These are phyloP conservation scores for Botryotinia calthae DNA, from an alignment of 2,329 filamentous ascomycete species.

Conservation along the genomic window DNA sequence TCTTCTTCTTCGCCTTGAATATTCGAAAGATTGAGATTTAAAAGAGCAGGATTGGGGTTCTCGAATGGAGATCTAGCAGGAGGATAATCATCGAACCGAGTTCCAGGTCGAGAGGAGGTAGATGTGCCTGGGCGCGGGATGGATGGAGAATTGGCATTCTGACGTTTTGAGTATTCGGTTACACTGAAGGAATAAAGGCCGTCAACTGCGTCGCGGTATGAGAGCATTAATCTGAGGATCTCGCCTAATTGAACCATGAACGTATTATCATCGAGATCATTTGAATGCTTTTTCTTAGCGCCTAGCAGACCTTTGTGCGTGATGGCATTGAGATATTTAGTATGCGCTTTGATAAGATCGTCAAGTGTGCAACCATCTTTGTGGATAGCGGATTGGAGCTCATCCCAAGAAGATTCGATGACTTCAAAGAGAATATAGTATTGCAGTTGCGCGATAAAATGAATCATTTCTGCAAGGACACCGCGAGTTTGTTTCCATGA, in stretches of 20 bases:
- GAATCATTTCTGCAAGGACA: conserved; percentile 93
- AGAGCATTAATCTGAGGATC: conserved; percentile 88
- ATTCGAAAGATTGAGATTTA: conserved; percentile 43
- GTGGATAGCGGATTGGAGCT: conserved; percentile 76
- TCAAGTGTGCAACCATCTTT: conserved; percentile 89
- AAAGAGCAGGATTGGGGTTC: conserved; percentile 27
- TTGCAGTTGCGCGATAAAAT: conserved; percentile 94
- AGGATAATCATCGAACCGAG: conserved; percentile 32
- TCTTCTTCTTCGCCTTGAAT: conserved; percentile 44
- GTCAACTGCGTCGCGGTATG: conserved; percentile 90
- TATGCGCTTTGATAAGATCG: conserved; percentile 90
- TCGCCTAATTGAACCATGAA: conserved; percentile 92
- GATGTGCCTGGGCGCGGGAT: conserved; percentile 28
- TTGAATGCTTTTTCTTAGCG: conserved; percentile 53
- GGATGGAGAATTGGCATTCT: conserved; percentile 50
- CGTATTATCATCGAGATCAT: conserved; percentile 57
- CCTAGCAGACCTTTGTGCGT: conserved; percentile 94
- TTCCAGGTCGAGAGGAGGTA: conserved; percentile 35
- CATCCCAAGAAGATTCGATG: conserved; percentile 93
- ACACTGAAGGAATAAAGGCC: conserved; percentile 93
- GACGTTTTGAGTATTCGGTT: conserved; percentile 87
- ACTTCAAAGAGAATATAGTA: conserved; percentile 99
- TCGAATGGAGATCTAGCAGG: conserved; percentile 7
- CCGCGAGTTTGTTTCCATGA: conserved; percentile 92
- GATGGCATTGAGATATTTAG: conserved; percentile 85